Base-by-base conservation (phyloP, 2,329 filamentous ascomycete genomes). In the Apiospora phragmitis region DNA sequence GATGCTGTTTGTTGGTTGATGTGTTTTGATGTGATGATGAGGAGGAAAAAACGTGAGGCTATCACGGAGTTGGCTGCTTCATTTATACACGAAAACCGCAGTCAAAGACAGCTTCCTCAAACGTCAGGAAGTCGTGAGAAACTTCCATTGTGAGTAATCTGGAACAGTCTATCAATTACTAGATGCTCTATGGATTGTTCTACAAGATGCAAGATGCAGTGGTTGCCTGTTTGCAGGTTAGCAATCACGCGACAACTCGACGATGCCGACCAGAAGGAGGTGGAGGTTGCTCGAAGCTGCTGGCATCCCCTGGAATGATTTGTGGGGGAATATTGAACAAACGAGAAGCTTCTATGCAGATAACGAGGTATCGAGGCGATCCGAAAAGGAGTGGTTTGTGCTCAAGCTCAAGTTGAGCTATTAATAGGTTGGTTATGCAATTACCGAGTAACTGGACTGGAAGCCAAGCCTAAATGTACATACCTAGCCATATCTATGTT, bases 41-140 rank as follows among this genome's bases (percentile, higher is more conserved):
- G 70, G 32, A 70, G 70, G 71, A n/a, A 47, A 68, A 70, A 68
- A 62, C 14, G 18, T 38, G 14, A 71, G 69, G 68, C 42, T 73
- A 62, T 62, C 55, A 62, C 47, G 45, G 74, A 65, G 73, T 68
- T 71, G 66, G 67, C 69, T 42, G 70, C 55, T n/a, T n/a, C 41
- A 70, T 81, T 80, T 79, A 81, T 82, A 80, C 69, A 74, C 70
- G 47, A 24, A 68, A 72, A 51, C 38, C 47, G n/a, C 68, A 38
- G 45, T 68, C 24, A 67, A 35, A 59, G 16, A 71, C 66, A 72
- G 59, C 26, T 77, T 78, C 77, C 73, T 74, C 69, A 69, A 74
- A 45, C 8, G 79, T 80, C 78, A 71, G 43, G 76, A 80, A 78
- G 42, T 45, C 43, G 59, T 70, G 67, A 70, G 71, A 70, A 70